Conservation (phyloP, 345 rosid species). For the Gossypium turneri region DNA sequence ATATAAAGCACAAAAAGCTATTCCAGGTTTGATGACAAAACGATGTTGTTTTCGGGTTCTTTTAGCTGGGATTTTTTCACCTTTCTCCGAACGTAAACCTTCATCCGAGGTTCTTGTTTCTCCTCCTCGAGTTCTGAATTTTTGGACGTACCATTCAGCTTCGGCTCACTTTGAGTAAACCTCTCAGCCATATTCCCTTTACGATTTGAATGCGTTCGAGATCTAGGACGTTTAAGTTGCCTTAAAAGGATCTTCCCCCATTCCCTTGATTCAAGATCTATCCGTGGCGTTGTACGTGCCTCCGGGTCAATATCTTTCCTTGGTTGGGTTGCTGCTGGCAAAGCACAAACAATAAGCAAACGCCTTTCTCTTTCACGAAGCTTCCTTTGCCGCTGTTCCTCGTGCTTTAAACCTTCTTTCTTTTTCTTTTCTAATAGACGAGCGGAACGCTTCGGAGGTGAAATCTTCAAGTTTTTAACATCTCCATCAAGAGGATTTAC, state of each 20-base stretch:
- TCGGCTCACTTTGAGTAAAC: neutral
- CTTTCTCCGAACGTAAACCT: constrained; percentile 14
- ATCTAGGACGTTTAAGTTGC: neutral
- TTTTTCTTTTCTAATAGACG: neutral
- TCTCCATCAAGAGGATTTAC: neutral
- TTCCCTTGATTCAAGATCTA: neutral
- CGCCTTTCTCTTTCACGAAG: neutral
- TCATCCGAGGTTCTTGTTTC: neutral
- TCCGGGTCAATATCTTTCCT: neutral
- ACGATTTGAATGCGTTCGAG: neutral
- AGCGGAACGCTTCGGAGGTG: neutral
- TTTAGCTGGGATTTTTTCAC: neutral
- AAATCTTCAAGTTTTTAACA: neutral
- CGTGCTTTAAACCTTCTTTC: neutral
- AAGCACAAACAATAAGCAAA: constrained; percentile 10
- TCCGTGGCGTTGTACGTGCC: neutral
- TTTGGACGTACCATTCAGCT: neutral
- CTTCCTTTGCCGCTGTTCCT: neutral
- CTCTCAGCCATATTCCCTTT: neutral
- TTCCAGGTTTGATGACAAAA: neutral
- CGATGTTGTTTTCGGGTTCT: neutral
- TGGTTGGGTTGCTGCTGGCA: neutral
- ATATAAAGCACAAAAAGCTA: neutral
- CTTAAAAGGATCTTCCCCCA: neutral
- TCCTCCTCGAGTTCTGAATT: neutral